Evolutionary conservation across 2,329 filamentous ascomycete species (phyloP).

Genomic region (Epichloe uncinata): DNA sequence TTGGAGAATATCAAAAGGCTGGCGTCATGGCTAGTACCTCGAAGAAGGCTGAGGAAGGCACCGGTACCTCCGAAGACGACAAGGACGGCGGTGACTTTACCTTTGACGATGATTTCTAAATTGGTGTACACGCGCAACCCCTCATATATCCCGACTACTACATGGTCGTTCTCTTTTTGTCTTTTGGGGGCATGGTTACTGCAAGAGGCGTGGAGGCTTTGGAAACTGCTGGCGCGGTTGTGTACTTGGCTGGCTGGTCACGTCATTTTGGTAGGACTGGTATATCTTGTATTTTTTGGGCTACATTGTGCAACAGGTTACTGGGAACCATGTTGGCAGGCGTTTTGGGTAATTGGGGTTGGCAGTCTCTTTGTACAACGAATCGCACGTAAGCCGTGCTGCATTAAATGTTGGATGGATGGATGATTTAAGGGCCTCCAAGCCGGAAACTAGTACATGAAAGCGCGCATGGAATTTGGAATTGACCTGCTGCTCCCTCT

Average conservation of each 20-base stretch:
- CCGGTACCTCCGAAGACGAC: conserved; percentile 27
- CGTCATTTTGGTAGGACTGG: not conserved
- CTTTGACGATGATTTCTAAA: conserved; percentile 96
- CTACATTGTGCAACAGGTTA: not conserved
- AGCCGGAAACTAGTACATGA: not conserved
- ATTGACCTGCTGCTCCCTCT: not conserved
- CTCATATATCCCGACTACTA: conserved; percentile 10
- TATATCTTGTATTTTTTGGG: conserved; percentile 2
- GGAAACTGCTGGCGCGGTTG: not conserved
- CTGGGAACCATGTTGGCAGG: conserved; percentile 8
- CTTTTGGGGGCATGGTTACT: conserved; percentile 9
- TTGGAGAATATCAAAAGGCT: conserved; percentile 98
- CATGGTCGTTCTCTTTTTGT: conserved; percentile 8
- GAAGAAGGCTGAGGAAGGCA: conserved; percentile 55
- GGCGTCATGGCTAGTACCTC: conserved; percentile 84
- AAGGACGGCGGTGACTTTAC: conserved; percentile 64
- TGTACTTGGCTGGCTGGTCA: not conserved
- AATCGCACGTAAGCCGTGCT: not conserved
- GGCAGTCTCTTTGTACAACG: not conserved
- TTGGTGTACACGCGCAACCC: conserved; percentile 9
- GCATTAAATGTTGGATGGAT: conserved; percentile 8
- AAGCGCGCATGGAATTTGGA: not conserved
- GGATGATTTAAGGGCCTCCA: conserved; percentile 4
- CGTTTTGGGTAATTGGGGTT: conserved; percentile 8
- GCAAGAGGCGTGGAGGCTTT: conserved; percentile 8